A percentile compares a stretch with the other conserved stretches of the same genome.
phyloP scores from a whole-genome alignment of 495 filamentous ascomycete species.

The Penicillium alfredii region DNA sequence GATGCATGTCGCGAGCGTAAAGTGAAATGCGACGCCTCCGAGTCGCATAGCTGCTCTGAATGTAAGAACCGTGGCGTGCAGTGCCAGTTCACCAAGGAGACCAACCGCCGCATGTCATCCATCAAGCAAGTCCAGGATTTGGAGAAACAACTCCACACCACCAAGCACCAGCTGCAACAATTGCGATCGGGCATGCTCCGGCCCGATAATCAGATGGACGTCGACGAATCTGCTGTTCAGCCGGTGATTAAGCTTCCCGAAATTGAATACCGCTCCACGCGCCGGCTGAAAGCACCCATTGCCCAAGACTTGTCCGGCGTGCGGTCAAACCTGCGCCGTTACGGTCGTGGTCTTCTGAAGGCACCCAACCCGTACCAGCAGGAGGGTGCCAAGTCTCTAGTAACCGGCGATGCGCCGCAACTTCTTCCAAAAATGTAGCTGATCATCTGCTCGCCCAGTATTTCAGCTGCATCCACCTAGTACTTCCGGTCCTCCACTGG shows the following conservation, averaged over 20 bases:
- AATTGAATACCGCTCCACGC: conserved; percentile 56
- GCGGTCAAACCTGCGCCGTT: conserved; percentile 65
- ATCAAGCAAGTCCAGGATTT: conserved; percentile 99
- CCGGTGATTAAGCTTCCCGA: conserved; percentile 64
- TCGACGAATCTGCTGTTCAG: conserved; percentile 54
- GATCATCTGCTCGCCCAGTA: conserved; percentile 75
- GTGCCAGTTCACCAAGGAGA: conserved; percentile 98
- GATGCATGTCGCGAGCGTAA: conserved; percentile 97
- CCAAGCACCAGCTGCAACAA: conserved; percentile 67
- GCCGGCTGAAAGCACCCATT: conserved; percentile 51
- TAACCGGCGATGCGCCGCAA: conserved; percentile 51
- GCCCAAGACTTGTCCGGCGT: conserved; percentile 66
- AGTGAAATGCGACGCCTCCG: conserved; percentile 98
- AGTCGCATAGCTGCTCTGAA: conserved; percentile 91
- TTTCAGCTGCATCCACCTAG: conserved; percentile 66
- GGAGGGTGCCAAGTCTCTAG: conserved; percentile 41
- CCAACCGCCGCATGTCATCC: conserved; percentile 96
- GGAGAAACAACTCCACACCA: conserved; percentile 77
- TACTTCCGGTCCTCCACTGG: conserved; percentile 87
- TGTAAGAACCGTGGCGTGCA: conserved; percentile 92
- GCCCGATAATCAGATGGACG: conserved; percentile 48
- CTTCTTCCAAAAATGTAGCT: conserved; percentile 67
- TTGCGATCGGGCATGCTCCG: conserved; percentile 49
- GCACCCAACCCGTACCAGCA: conserved; percentile 67
- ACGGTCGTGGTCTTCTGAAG: conserved; percentile 75